Base-by-base conservation (phyloP, 805 yeast species). In the Danielia oregonensis region DNA sequence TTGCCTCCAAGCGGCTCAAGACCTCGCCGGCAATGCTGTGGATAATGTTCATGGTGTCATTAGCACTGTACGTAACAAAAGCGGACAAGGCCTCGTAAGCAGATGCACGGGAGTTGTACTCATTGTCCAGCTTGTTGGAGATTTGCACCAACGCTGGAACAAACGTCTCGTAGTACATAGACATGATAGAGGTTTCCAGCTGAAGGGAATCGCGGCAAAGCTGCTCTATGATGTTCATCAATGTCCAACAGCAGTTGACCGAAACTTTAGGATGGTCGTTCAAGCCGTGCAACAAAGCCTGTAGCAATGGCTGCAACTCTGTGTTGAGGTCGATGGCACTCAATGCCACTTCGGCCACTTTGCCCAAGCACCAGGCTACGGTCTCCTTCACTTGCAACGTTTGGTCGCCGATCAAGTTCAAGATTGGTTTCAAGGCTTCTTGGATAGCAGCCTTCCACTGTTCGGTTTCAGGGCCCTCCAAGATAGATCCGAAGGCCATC, bases 181-280 rank as follows among this genome's bases (percentile, higher is more conserved):
- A 83, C 65, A 93, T 71, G 16, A 79, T 71, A 21, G 85, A 77
- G 9, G 84, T 65, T 22, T 66, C 65, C 27, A 58, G 59, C 23
- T 60, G 57, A 2, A 74, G 65, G 8, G 78, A 78, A 35, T 74
- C 76, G 12, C 64, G 57, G 45, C 79, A 68, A 39, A 89, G 64
- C 62, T 88, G 96, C 61, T 91, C 97, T 17, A 86, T 74, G 45
- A 93, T 70, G 59, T 93, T 93, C 63, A 93, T 93, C 42, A 93
- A 70, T 5, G 97, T 81, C 98, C 98, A 93, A 61, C 97, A 87
- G 63, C 96, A 87, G 68, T 93, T 93, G n/a, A 96, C 87, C 3
- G 89, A 76, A 22, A 93, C 95, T 61, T 85, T 86, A 23, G 97
- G 87, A 57, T 87, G 94, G 59, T 89, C 97, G 46, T 74, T 76